Percentiles rank a stretch among this genome's conserved stretches.
Evolutionary conservation across 2,329 filamentous ascomycete genomes (phyloP).

Genomic region (Penicillium sp.): DNA sequence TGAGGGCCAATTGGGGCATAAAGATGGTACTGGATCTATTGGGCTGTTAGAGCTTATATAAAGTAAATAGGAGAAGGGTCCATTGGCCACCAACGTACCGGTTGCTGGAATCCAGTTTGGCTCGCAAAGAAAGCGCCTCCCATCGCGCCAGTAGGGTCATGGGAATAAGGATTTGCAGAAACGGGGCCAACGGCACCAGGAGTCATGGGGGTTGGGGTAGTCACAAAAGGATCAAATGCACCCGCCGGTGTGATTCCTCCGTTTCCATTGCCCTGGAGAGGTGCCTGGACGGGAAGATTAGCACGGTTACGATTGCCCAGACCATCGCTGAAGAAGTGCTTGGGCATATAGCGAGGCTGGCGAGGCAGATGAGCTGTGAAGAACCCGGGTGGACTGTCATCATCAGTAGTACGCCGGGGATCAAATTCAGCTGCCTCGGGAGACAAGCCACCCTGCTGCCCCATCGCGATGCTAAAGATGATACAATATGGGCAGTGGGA

Average conservation of each 20-base stretch:
- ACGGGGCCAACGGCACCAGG: conserved; percentile 43
- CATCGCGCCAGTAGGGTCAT: conserved; percentile 60
- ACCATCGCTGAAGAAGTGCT: background rate
- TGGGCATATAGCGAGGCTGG: background rate
- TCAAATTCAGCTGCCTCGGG: background rate
- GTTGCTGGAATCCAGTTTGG: conserved; percentile 60
- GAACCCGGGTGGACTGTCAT: background rate
- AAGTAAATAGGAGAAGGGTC: background rate
- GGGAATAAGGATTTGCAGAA: conserved; percentile 72
- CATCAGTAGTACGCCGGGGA: background rate
- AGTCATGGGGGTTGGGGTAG: conserved; percentile 55
- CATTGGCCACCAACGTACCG: conserved; percentile 46
- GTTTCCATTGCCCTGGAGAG: conserved; percentile 49
- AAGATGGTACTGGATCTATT: conserved; percentile 81
- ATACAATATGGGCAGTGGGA: background rate
- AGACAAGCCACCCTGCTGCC: background rate
- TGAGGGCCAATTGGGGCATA: conserved; percentile 86
- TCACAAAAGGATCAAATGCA: conserved; percentile 63
- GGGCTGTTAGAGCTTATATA: background rate
- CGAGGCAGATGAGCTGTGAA: background rate
- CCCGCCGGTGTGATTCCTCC: conserved; percentile 49
- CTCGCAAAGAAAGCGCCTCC: conserved; percentile 64
- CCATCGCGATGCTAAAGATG: background rate
- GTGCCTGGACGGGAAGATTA: conserved; percentile 27
- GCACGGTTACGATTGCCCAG: background rate